Percentiles rank a stretch among this genome's conserved stretches.
Evolutionary conservation across 164 flowering plant genomes (phyloP).

Genomic region (Cinnamomum micranthum): DNA sequence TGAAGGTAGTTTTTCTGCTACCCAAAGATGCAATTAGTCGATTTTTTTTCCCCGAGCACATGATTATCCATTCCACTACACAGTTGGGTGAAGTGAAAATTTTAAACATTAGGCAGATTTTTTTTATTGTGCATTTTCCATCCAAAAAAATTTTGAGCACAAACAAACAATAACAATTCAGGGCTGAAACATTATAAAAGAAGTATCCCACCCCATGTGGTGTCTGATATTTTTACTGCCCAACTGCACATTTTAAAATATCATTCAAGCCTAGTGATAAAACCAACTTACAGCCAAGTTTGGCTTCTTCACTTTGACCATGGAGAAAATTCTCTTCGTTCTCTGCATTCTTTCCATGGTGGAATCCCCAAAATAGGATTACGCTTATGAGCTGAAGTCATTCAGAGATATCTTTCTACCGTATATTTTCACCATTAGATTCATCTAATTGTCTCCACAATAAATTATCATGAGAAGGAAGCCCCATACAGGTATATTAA

Average conservation of each 20-base stretch:
- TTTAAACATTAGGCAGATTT: not conserved
- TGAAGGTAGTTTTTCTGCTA: not conserved
- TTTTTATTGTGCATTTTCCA: not conserved
- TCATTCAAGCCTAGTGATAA: not conserved
- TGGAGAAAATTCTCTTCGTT: not conserved
- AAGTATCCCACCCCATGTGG: not conserved
- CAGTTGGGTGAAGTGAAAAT: not conserved
- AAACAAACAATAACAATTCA: not conserved
- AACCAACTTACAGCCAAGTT: not conserved
- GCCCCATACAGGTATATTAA: no score
- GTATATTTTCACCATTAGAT: no score
- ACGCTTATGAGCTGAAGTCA: no score
- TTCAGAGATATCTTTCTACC: no score
- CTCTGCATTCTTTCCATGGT: not conserved
- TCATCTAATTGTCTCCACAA: no score
- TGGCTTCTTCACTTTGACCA: not conserved
- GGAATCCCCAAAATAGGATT: not conserved
- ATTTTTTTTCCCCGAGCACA: no score
- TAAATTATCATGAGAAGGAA: no score
- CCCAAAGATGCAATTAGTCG: not conserved
- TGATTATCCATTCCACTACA: not conserved
- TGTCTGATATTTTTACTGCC: not conserved
- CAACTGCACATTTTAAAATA: not conserved
- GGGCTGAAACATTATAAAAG: not conserved
- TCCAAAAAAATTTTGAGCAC: not conserved